Evolutionary conservation across 352 stramenopile genomes (phyloP).

Genomic region (Nothophytophthora sp.): DNA sequence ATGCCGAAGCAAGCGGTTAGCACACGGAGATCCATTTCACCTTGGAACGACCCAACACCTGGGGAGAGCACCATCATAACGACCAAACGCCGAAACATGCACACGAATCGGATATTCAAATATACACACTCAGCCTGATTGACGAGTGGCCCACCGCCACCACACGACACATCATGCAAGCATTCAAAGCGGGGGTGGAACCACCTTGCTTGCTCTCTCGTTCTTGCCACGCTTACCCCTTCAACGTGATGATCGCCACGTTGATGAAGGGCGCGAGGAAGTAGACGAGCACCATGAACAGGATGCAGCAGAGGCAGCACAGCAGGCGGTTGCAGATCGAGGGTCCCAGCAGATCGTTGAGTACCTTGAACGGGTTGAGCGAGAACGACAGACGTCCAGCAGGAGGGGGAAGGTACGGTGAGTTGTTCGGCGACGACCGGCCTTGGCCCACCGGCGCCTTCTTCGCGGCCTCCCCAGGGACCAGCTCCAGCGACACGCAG

Average conservation of each 20-base stretch:
- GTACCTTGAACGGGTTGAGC: conserved; percentile 91
- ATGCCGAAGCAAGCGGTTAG: neutral
- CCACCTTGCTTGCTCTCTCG: conserved; percentile 1
- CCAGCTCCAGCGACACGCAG: conserved; percentile 86
- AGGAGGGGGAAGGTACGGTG: conserved; percentile 90
- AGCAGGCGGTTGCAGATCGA: conserved; percentile 85
- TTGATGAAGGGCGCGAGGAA: conserved; percentile 89
- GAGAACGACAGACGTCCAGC: conserved; percentile 90
- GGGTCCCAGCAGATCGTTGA: conserved; percentile 86
- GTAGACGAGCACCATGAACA: conserved; percentile 87
- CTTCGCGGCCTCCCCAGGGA: conserved; percentile 86
- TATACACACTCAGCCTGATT: conserved; percentile 12
- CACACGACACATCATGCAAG: conserved; percentile 10
- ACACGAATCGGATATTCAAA: conserved; percentile 17
- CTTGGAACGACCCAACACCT: neutral
- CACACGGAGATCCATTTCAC: neutral
- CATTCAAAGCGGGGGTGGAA: conserved; percentile 8
- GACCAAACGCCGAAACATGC: neutral
- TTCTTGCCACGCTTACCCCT: conserved; percentile 24
- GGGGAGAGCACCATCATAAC: neutral
- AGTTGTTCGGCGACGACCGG: conserved; percentile 90
- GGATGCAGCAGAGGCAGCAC: conserved; percentile 85
- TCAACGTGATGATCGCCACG: conserved; percentile 72
- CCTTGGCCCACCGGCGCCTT: conserved; percentile 80
- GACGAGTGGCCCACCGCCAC: neutral